Evolutionary conservation across 805 yeast species (phyloP).

Genomic region (Sugiyamaella valdiviana): DNA sequence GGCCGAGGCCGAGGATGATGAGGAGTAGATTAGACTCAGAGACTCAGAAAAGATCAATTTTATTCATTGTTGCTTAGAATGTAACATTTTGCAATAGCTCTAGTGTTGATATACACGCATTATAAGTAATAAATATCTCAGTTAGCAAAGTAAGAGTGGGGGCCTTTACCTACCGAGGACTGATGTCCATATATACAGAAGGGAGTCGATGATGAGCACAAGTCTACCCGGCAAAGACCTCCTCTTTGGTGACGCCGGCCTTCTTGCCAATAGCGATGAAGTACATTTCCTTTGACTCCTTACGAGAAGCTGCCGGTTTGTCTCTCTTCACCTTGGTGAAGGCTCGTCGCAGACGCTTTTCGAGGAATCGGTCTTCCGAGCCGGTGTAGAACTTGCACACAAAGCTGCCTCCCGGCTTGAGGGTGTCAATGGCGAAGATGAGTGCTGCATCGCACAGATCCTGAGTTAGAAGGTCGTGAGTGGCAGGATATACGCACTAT

Average conservation of each 20-base stretch:
- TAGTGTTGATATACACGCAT: background rate
- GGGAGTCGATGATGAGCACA: too few relatives aligned
- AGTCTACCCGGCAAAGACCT: slow-evolving; percentile 9
- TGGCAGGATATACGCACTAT: slow-evolving; percentile 42
- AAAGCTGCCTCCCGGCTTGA: slow-evolving; percentile 63
- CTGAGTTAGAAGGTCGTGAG: slow-evolving; percentile 26
- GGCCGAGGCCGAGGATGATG: slow-evolving; percentile 22
- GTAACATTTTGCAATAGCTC: too few relatives aligned
- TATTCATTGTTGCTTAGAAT: slow-evolving; percentile 1
- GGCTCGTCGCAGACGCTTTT: slow-evolving; percentile 47
- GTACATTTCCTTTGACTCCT: slow-evolving; percentile 76
- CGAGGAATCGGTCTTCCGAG: slow-evolving; percentile 62
- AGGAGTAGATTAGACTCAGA: slow-evolving; percentile 2
- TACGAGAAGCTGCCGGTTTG: slow-evolving; percentile 78
- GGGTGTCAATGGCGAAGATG: slow-evolving; percentile 61
- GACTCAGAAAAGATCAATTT: background rate
- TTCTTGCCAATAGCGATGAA: slow-evolving; percentile 59
- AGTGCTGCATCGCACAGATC: slow-evolving; percentile 90
- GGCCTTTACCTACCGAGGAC: too few relatives aligned
- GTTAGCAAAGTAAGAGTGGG: too few relatives aligned
- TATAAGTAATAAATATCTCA: too few relatives aligned
- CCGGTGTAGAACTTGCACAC: slow-evolving; percentile 87
- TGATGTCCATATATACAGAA: too few relatives aligned
- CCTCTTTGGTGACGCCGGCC: slow-evolving; percentile 18
- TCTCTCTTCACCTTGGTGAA: slow-evolving; percentile 60